Conservation (phyloP, 306 rosid species). For the Senna siamea region DNA sequence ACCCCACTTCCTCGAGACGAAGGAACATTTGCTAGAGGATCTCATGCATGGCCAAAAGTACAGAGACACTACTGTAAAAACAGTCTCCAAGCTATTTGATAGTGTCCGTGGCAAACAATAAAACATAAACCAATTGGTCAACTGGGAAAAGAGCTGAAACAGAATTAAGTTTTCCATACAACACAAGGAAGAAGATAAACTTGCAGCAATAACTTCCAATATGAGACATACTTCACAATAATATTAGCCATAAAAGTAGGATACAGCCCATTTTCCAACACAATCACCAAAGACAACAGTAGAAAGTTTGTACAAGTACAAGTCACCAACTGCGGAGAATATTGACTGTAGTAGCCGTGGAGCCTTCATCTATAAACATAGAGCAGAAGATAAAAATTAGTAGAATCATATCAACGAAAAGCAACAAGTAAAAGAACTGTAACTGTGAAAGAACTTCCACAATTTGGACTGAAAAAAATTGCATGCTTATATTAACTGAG, state of each 20-base stretch:
- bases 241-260: constrained; percentile 46
- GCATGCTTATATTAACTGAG: not conserved
- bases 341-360: constrained; percentile 81
- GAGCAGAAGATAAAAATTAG: constrained; percentile 10
- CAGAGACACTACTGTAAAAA: constrained; percentile 77
- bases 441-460: not conserved
- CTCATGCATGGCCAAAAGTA: constrained; percentile 94
- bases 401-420: constrained; percentile 17
- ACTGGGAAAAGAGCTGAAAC: constrained; percentile 80
- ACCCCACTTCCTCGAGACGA: constrained; percentile 76
- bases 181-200: constrained; percentile 17
- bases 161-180: constrained; percentile 54
- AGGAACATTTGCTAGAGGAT: constrained; percentile 41
- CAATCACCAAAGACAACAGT: constrained; percentile 56
- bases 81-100: constrained; percentile 89
- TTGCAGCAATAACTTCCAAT: constrained; percentile 31
- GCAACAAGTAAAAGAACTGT: not conserved
- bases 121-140: constrained; percentile 88
- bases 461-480: constrained; percentile 5
- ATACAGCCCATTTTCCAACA: constrained; percentile 91
- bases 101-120: constrained; percentile 79
- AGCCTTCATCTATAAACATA: constrained; percentile 67
- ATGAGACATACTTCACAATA: constrained; percentile 11
- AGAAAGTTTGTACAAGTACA: constrained; percentile 78
- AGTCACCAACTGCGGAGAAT: constrained; percentile 81